Evolutionary conservation across 768 basidiomycete species (phyloP).

Genomic region (Plicaturopsis crispa): DNA sequence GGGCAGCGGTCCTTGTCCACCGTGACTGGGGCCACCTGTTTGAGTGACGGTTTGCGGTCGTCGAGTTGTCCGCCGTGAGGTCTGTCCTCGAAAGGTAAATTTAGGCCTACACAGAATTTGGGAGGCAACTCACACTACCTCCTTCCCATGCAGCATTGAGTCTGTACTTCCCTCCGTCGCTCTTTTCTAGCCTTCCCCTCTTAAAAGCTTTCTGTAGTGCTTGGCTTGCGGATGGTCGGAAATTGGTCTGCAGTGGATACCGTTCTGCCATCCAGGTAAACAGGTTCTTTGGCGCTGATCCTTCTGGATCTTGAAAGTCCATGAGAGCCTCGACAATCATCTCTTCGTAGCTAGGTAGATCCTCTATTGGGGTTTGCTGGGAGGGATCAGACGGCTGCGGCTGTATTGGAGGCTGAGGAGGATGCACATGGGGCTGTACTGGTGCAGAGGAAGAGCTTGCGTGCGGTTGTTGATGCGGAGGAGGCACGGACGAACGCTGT

Average conservation of each 20-base stretch:
- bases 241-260: conserved; percentile 84
- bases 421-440: conserved; percentile 1
- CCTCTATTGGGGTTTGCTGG: conserved; percentile 25
- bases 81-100: conserved; percentile 32
- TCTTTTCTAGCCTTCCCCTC: conserved; percentile 75
- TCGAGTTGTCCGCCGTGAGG: conserved; percentile 69
- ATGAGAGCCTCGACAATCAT: conserved; percentile 82
- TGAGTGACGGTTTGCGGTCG: conserved; percentile 60
- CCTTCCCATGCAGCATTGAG: conserved; percentile 77
- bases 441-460: background rate
- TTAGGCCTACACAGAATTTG: conserved; percentile 2
- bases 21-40: too few species aligned
- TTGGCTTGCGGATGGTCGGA: conserved; percentile 83
- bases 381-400: too few species aligned
- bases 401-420: too few species aligned
- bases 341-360: conserved; percentile 84
- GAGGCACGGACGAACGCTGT: too few species aligned
- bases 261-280: conserved; percentile 79
- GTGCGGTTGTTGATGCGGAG: background rate
- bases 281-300: conserved; percentile 74
- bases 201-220: conserved; percentile 83
- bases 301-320: conserved; percentile 63
- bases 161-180: conserved; percentile 63
- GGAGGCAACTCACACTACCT: conserved; percentile 50
- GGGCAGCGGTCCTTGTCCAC: conserved; percentile 19